Evolutionary conservation across 345 rosid genomes (phyloP).

Genomic region (Laguncularia racemosa): DNA sequence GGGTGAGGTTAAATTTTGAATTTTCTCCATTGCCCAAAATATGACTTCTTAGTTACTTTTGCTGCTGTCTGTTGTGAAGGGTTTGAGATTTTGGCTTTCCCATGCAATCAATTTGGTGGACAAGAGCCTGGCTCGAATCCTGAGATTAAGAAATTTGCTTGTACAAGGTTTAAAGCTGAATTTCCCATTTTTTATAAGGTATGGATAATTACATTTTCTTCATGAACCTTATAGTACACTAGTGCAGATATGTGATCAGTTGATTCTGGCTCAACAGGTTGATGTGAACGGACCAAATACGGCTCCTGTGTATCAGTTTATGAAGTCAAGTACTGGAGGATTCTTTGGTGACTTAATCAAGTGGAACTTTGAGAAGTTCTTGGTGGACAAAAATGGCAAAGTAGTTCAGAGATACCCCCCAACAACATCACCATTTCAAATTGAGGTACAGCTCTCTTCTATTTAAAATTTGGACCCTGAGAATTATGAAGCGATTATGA

Average conservation of each 20-base stretch:
- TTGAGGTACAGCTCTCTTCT: conserved; percentile 47
- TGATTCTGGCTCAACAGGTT: conserved; percentile 31
- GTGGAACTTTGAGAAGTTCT: conserved; percentile 97
- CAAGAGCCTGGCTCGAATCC: conserved; percentile 86
- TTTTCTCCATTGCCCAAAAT: background rate
- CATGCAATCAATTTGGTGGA: conserved; percentile 87
- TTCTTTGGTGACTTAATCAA: conserved; percentile 69
- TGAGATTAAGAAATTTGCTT: conserved; percentile 71
- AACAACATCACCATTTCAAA: conserved; percentile 88
- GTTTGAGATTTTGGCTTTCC: conserved; percentile 83
- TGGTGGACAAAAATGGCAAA: conserved; percentile 82
- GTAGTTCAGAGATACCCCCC: conserved; percentile 89
- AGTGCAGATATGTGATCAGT: background rate
- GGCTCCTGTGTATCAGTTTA: conserved; percentile 76
- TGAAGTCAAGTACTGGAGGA: conserved; percentile 87
- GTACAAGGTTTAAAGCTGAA: conserved; percentile 87
- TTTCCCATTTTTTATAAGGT: conserved; percentile 92
- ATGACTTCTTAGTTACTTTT: background rate
- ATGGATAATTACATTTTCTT: background rate
- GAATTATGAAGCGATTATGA: too few species aligned
- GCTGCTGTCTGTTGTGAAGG: conserved; percentile 30
- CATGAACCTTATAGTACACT: background rate
- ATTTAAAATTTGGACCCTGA: background rate
- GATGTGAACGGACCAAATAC: conserved; percentile 89
- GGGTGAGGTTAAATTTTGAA: background rate